Conservation (phyloP, 345 rosid species). For the Hypericum androsaemum region DNA sequence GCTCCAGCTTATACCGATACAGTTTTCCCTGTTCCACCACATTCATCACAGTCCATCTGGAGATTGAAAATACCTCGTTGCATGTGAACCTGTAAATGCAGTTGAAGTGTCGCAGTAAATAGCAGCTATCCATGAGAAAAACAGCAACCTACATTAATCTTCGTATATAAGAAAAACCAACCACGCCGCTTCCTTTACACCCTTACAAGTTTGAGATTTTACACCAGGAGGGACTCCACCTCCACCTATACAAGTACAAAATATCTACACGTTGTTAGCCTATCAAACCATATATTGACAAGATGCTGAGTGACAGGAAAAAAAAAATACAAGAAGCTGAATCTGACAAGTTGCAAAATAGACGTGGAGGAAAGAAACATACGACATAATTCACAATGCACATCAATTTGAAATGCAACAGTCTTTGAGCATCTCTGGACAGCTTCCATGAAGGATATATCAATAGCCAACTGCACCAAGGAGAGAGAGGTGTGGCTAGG, state of each 20-base stretch:
- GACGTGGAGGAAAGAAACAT: constrained; percentile 17
- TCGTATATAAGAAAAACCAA: constrained; percentile 24
- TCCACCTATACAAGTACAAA: constrained; percentile 49
- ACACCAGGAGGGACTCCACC: constrained; percentile 97
- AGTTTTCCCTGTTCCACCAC: too few relatives aligned
- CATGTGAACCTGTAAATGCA: too few relatives aligned
- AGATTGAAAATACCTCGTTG: too few relatives aligned
- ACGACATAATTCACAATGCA: constrained; percentile 90
- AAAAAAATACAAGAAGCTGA: neutral
- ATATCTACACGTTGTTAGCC: neutral
- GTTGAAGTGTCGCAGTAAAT: too few relatives aligned
- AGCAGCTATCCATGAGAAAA: too few relatives aligned
- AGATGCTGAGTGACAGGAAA: too few relatives aligned
- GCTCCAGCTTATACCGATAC: too few relatives aligned
- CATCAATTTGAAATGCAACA: constrained; percentile 67
- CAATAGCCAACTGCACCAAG: constrained; percentile 55
- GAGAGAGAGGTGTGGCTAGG: too few relatives aligned
- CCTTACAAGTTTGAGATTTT: constrained; percentile 73
- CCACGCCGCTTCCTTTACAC: constrained; percentile 90
- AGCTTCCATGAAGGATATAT: constrained; percentile 99
- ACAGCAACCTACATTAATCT: too few relatives aligned
- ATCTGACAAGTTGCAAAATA: neutral
- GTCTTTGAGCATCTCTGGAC: constrained; percentile 91
- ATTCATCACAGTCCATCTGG: too few relatives aligned
- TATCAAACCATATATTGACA: too few relatives aligned